Evolutionary conservation across 2,329 filamentous ascomycete species (phyloP).

Genomic region (Nemania abortiva): DNA sequence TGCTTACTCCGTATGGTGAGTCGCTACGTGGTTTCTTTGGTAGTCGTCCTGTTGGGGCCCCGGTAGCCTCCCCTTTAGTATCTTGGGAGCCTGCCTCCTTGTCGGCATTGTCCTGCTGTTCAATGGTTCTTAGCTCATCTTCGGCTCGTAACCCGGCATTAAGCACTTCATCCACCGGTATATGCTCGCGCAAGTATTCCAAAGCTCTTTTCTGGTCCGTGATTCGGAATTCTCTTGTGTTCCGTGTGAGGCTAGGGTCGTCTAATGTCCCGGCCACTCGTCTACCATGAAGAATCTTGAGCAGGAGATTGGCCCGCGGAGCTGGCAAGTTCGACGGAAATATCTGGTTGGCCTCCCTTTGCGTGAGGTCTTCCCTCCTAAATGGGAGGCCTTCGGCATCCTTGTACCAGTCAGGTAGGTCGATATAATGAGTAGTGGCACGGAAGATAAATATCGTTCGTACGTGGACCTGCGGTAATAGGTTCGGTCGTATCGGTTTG

Average conservation of each 20-base stretch:
- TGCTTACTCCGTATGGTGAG: conserved; percentile 69
- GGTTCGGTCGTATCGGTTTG: conserved; percentile 23
- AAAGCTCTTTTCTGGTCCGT: conserved; percentile 62
- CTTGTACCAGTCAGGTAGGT: conserved; percentile 68
- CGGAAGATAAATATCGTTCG: conserved; percentile 50
- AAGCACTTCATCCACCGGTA: conserved; percentile 70
- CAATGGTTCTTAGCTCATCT: conserved; percentile 69
- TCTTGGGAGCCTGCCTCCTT: conserved; percentile 32
- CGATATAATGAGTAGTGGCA: conserved; percentile 65
- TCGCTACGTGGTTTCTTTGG: conserved; percentile 52
- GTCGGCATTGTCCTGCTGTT: conserved; percentile 49
- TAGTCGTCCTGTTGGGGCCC: conserved; percentile 43
- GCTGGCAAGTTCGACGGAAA: conserved; percentile 64
- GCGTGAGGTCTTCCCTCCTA: conserved; percentile 61
- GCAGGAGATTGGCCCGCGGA: conserved; percentile 63
- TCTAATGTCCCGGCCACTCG: conserved; percentile 73
- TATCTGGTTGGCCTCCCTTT: conserved; percentile 60
- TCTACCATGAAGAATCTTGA: conserved; percentile 71
- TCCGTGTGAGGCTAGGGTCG: conserved; percentile 64
- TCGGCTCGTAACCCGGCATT: conserved; percentile 73
- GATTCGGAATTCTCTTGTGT: conserved; percentile 60
- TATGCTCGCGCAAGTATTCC: conserved; percentile 65
- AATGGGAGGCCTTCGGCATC: conserved; percentile 69
- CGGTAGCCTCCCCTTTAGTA: conserved; percentile 26
- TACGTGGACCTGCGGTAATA: conserved; percentile 41